These are phyloP conservation scores for Phytophthora nicotianae DNA, from an alignment of 352 stramenopile genomes.

Conservation along the genomic window DNA sequence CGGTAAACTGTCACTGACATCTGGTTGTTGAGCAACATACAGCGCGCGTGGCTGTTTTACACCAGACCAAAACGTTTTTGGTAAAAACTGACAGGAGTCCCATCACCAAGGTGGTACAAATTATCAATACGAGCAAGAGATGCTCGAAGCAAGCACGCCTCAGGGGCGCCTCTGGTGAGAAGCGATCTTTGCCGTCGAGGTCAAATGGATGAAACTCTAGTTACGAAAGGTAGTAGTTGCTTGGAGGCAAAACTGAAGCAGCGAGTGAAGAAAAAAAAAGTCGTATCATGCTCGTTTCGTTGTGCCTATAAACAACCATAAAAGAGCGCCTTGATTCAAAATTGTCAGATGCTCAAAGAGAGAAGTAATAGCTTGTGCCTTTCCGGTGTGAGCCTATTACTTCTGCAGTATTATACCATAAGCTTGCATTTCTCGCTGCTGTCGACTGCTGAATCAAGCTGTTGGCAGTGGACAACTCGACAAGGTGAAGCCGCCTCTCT, in stretches of 20 bases:
- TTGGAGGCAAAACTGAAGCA: conserved; percentile 1
- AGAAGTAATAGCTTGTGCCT: too few species aligned
- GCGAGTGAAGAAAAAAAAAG: background rate
- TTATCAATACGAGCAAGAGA: conserved; percentile 10
- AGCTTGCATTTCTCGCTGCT: background rate
- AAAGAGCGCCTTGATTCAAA: background rate
- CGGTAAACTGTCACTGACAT: background rate
- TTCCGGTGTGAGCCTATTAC: background rate
- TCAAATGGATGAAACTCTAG: background rate
- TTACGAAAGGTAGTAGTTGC: background rate
- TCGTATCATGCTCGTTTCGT: too few species aligned
- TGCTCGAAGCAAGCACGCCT: background rate
- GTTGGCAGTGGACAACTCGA: too few species aligned
- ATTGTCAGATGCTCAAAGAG: too few species aligned
- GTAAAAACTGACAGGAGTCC: background rate
- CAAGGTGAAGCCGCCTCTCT: too few species aligned
- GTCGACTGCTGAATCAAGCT: background rate
- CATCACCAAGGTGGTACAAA: conserved; percentile 29
- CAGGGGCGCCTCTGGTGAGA: too few species aligned
- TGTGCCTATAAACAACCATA: conserved; percentile 1
- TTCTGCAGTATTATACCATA: too few species aligned
- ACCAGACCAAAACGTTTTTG: background rate
- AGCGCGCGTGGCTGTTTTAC: background rate
- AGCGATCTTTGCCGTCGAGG: too few species aligned
- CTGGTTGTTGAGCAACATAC: background rate